Evolutionary conservation across 257 asterid genomes (phyloP).

Genomic region (Cruciata laevipes): DNA sequence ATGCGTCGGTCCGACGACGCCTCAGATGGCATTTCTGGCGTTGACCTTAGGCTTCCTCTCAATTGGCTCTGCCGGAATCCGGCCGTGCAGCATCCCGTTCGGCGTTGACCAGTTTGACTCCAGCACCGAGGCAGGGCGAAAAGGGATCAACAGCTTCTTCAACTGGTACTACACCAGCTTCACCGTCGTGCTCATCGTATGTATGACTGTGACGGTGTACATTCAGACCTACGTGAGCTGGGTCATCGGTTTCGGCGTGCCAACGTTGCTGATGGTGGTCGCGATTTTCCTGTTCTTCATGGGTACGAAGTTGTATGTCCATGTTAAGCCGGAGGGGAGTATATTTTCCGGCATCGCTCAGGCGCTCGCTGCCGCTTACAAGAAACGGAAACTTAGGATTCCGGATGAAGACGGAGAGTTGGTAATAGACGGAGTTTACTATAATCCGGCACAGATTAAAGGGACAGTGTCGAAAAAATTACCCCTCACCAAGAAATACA

Average conservation of each 20-base stretch:
- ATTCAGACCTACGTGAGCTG: slow-evolving; percentile 72
- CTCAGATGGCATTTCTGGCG: slow-evolving; percentile 49
- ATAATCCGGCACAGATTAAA: slow-evolving; percentile 39
- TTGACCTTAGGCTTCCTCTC: slow-evolving; percentile 40
- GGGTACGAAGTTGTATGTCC: slow-evolving; percentile 48
- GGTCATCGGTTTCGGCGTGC: slow-evolving; percentile 59
- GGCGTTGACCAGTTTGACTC: slow-evolving; percentile 90
- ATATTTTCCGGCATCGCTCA: slow-evolving; percentile 49
- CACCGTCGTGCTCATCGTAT: slow-evolving; percentile 51
- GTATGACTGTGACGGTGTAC: slow-evolving; percentile 60
- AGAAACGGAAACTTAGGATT: slow-evolving; percentile 44
- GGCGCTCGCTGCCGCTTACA: slow-evolving; percentile 42
- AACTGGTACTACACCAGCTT: slow-evolving; percentile 88
- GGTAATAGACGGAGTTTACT: slow-evolving; percentile 21
- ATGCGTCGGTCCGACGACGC: slow-evolving; percentile 48
- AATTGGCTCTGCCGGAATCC: slow-evolving; percentile 68
- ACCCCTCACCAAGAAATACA: slow-evolving; percentile 37
- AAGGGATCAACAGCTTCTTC: slow-evolving; percentile 70
- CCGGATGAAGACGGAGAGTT: slow-evolving; percentile 13
- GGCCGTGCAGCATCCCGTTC: slow-evolving; percentile 92
- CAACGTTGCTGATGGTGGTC: slow-evolving; percentile 48
- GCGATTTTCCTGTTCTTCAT: slow-evolving; percentile 45
- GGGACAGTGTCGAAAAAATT: slow-evolving; percentile 34
- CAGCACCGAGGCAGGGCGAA: slow-evolving; percentile 52
- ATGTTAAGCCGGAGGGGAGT: slow-evolving; percentile 72